Evolutionary conservation across 768 basidiomycete genomes (phyloP), one percentile per base, ranked within the genome.

Genomic region (Lentinula lateritia): DNA sequence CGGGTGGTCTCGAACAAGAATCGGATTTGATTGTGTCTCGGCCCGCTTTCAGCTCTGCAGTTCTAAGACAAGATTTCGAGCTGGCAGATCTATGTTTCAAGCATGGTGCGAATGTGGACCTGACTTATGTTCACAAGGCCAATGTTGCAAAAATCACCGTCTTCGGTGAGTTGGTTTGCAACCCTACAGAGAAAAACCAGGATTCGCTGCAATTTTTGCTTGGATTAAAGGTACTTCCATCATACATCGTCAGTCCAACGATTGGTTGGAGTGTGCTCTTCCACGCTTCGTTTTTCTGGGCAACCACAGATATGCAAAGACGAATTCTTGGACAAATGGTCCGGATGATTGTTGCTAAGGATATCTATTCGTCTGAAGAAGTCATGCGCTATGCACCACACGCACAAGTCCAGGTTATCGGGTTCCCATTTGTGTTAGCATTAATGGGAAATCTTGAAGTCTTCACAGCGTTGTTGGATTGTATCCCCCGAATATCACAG

Each of bases 1-100:
- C 36, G 5, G 60, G 56, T 39, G 28, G 28, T 28, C 28, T 28
- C 28, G 28, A 28, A 28, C 3, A 28, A 28, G 16, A 28, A 28
- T 28, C 28, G 28, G 28, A 43, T 32, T 5, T 43, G 15, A 18
- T 23, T 5, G n/a, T 34, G 16, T 20, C 52, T 16, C 43, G 48
- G n/a, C 60, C 63, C 15, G 63, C 59, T 20, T 57, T 61, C 23
- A 53, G 52, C n/a, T 61, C 53, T 15, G 60, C 63, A 36, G 63
- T 61, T 6, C 60, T 28, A 57, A 23, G 53, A 18, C 62, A 63
- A 50, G 34, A 60, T 39, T 63, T 63, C 28, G 59, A 50, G 18
- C 59, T 63, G 9, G 62, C 62, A 34, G 62, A 63, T 20, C 23
- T 63, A 13, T 46, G 60, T 12, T 4, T 50, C 15, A 13, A 10